Percentiles rank a stretch among this genome's conserved stretches.
These are phyloP conservation scores for Paecilomyces formosus DNA, from an alignment of 2,329 filamentous ascomycete genomes.

Conservation along the genomic window DNA sequence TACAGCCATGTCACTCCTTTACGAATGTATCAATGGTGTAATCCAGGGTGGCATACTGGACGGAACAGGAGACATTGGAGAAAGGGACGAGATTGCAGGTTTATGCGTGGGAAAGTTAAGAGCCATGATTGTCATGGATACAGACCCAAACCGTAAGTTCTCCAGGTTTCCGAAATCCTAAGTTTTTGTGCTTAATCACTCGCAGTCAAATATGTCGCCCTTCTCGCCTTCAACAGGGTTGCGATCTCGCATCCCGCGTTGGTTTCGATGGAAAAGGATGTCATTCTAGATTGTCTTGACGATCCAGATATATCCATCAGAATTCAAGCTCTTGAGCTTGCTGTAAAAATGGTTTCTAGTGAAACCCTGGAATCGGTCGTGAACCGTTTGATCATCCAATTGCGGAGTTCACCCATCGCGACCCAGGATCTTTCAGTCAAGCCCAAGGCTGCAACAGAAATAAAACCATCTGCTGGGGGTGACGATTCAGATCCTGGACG, in stretches of 20 bases:
- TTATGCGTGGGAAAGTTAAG: slow-evolving; percentile 88
- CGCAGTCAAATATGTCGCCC: slow-evolving; percentile 89
- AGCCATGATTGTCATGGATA: slow-evolving; percentile 88
- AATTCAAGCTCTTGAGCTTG: slow-evolving; percentile 82
- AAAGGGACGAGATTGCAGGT: slow-evolving; percentile 83
- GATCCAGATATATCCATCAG: slow-evolving; percentile 94
- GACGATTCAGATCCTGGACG: slow-evolving; percentile 53
- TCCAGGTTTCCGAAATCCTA: background rate
- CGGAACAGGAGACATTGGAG: slow-evolving; percentile 67
- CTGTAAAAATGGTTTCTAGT: slow-evolving; percentile 84
- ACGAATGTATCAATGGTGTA: slow-evolving; percentile 97
- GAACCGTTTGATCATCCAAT: slow-evolving; percentile 77
- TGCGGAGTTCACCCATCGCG: slow-evolving; percentile 57
- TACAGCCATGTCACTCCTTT: slow-evolving; percentile 93
- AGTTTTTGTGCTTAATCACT: slow-evolving; percentile 1
- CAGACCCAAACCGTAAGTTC: slow-evolving; percentile 79
- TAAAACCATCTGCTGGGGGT: slow-evolving; percentile 46
- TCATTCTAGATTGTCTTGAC: slow-evolving; percentile 93
- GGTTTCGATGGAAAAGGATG: slow-evolving; percentile 87
- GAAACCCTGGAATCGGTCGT: slow-evolving; percentile 82
- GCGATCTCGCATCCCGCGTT: slow-evolving; percentile 80
- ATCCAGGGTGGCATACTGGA: slow-evolving; percentile 93
- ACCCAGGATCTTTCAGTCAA: slow-evolving; percentile 38
- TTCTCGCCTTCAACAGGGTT: slow-evolving; percentile 93
- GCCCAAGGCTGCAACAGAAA: slow-evolving; percentile 25